A percentile compares a stretch with the other conserved stretches of the same genome.
Evolutionary conservation across 106 monocot species (phyloP).

Genomic region (Acorus gramineus): DNA sequence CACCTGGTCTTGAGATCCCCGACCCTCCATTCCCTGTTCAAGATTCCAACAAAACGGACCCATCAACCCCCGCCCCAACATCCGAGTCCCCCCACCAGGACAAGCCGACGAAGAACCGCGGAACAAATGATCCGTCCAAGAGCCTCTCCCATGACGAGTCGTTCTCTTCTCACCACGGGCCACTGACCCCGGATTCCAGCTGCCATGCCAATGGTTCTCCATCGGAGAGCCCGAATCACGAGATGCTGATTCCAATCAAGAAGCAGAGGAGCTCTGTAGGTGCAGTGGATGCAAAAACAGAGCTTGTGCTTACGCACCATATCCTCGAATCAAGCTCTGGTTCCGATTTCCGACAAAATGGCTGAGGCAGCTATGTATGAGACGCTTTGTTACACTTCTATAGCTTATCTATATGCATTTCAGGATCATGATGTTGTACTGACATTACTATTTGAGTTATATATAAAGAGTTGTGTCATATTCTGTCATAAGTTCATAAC

Average conservation of each 20-base stretch:
- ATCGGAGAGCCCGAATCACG: constrained; percentile 33
- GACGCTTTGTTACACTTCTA: no score
- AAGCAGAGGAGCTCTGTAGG: constrained; percentile 6
- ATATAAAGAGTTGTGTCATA: no score
- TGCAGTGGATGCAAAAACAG: constrained; percentile 7
- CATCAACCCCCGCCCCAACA: constrained; percentile 58
- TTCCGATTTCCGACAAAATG: constrained; percentile 16
- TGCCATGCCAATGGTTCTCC: constrained; percentile 20
- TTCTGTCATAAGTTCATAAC: no score
- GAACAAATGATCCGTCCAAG: constrained; percentile 15
- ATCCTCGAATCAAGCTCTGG: constrained; percentile 75
- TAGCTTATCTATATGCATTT: no score
- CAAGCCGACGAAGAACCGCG: constrained; percentile 6
- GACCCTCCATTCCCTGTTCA: not conserved
- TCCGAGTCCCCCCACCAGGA: constrained; percentile 40
- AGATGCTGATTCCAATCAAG: constrained; percentile 17
- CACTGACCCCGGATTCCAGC: constrained; percentile 52
- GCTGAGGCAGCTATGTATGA: no score
- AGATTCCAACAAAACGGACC: constrained; percentile 47
- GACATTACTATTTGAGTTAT: no score
- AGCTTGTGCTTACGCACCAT: constrained; percentile 33
- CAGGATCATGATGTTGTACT: no score
- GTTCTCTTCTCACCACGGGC: constrained; percentile 35
- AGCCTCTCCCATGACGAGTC: constrained; percentile 19
- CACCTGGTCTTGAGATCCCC: constrained; percentile 9